Evolutionary conservation across 106 monocot genomes (phyloP).

Genomic region (Platanthera zijinensis): DNA sequence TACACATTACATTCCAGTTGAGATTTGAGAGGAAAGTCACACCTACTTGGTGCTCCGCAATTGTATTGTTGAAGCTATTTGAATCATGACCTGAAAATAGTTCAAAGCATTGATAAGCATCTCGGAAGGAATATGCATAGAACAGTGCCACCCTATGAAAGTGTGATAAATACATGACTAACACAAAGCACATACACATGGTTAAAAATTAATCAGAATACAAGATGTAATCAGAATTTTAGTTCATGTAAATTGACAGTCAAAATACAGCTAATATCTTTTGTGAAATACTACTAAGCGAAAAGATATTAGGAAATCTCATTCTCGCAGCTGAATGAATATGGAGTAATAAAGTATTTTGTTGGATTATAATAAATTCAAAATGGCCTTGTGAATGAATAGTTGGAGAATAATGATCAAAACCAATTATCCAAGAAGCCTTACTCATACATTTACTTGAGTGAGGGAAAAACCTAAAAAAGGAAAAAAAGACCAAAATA

Average conservation of each 20-base stretch:
- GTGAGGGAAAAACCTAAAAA: too few species aligned
- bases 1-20: constrained; percentile 3
- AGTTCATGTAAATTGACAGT: neutral
- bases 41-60: constrained; percentile 99
- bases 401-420: too few species aligned
- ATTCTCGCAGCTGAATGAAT: neutral
- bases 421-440: too few species aligned
- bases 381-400: neutral
- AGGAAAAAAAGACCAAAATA: too few species aligned
- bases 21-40: constrained; percentile 50
- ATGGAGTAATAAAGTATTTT: neutral
- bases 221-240: neutral
- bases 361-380: neutral
- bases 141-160: neutral
- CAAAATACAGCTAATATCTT: neutral
- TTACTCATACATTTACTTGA: too few species aligned
- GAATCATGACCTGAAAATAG: constrained; percentile 42
- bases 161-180: neutral
- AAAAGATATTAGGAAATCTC: neutral
- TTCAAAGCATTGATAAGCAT: neutral
- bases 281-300: neutral
- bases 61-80: constrained; percentile 91
- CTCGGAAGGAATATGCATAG: neutral
- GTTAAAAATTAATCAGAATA: neutral
- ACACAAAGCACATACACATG: neutral